Evolutionary conservation across 2,329 filamentous ascomycete genomes (phyloP).

Genomic region (Cercospora sesami): DNA sequence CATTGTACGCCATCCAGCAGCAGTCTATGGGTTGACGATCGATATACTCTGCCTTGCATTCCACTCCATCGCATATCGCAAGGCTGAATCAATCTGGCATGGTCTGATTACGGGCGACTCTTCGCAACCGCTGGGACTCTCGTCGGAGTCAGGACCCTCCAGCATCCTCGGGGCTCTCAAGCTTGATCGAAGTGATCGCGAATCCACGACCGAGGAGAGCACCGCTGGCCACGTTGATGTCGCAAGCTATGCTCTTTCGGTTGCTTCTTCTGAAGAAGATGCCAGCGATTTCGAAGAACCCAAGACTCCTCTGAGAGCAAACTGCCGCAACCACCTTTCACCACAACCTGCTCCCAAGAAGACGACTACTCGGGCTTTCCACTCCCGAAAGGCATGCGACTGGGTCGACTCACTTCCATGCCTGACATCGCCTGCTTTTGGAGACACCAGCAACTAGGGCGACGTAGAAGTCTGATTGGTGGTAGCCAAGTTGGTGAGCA

Average conservation of each 20-base stretch:
- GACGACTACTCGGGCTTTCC: not conserved
- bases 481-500: not conserved
- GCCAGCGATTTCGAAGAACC: not conserved
- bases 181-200: conserved; percentile 7
- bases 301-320: not conserved
- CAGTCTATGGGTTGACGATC: conserved; percentile 27
- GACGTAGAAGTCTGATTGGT: not conserved
- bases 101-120: conserved; percentile 9
- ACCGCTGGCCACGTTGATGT: not conserved
- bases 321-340: not conserved
- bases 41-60: conserved; percentile 32
- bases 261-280: not conserved
- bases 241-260: not conserved
- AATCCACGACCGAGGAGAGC: not conserved
- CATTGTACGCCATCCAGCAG: conserved; percentile 22
- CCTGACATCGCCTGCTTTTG: not conserved
- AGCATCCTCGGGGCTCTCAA: not conserved
- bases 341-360: conserved; percentile 4
- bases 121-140: not conserved
- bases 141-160: not conserved
- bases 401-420: not conserved
- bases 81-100: conserved; percentile 22
- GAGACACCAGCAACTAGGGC: not conserved
- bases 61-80: conserved; percentile 29
- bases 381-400: not conserved